These are phyloP conservation scores for Shiraia sp. DNA, from an alignment of 2,329 filamentous ascomycete genomes.

Conservation along the genomic window DNA sequence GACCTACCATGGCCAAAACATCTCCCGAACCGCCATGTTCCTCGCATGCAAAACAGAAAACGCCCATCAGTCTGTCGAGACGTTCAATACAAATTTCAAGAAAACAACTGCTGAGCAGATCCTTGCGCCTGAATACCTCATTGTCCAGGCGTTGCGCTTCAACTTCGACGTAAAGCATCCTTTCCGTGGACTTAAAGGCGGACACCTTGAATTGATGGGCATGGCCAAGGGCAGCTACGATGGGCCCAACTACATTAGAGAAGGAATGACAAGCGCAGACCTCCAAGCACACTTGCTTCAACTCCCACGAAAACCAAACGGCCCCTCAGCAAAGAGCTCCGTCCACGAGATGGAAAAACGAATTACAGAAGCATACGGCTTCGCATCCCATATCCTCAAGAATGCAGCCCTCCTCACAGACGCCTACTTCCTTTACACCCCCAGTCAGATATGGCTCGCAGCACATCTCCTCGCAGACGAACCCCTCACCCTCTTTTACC, in stretches of 20 bases:
- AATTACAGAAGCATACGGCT: constrained; percentile 68
- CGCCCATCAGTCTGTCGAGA: constrained; percentile 68
- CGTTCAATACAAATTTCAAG: constrained; percentile 56
- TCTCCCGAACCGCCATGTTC: constrained; percentile 89
- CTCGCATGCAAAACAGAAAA: constrained; percentile 93
- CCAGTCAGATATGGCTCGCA: constrained; percentile 89
- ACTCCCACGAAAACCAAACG: constrained; percentile 26
- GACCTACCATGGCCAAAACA: constrained; percentile 90
- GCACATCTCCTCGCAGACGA: constrained; percentile 76
- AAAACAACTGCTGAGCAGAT: constrained; percentile 77
- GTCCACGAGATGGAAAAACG: constrained; percentile 46
- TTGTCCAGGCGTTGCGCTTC: constrained; percentile 90
- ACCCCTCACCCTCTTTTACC: constrained; percentile 58
- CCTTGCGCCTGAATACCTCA: constrained; percentile 86
- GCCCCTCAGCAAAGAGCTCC: constrained; percentile 14
- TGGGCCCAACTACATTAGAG: constrained; percentile 19
- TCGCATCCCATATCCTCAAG: constrained; percentile 59
- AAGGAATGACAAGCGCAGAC: constrained; percentile 20
- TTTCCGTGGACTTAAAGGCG: constrained; percentile 83
- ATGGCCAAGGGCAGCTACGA: constrained; percentile 64
- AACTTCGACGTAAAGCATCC: constrained; percentile 93
- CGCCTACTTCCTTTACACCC: constrained; percentile 95
- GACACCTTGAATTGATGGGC: constrained; percentile 77
- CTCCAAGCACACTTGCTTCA: constrained; percentile 33
- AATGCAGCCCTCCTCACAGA: constrained; percentile 85